A percentile compares a stretch with the other conserved stretches of the same genome.
These are phyloP conservation scores for Coemansia sp. DNA, from an alignment of 192 early-diverging fungal species.

Conservation along the genomic window DNA sequence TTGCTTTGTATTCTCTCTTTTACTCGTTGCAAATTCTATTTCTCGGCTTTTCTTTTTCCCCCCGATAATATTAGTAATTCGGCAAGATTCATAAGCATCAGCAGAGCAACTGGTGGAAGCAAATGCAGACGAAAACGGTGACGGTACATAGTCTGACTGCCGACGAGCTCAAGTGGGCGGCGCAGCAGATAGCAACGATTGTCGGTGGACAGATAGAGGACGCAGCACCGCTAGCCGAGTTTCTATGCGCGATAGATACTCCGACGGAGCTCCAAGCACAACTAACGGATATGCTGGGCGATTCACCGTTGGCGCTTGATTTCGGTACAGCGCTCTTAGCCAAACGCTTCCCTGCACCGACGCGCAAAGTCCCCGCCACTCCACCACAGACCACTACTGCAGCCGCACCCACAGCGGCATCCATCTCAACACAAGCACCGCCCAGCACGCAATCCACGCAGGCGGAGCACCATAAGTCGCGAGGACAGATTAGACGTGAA, in stretches of 20 bases:
- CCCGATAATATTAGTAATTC: background rate
- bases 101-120: background rate
- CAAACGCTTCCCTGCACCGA: conserved; percentile 29
- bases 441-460: background rate
- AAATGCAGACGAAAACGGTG: conserved; percentile 1
- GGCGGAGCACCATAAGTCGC: conserved; percentile 10
- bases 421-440: background rate
- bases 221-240: conserved; percentile 35
- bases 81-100: background rate
- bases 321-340: conserved; percentile 34
- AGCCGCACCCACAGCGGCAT: background rate
- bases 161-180: conserved; percentile 33
- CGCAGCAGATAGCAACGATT: conserved; percentile 33
- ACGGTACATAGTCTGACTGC: conserved; percentile 8
- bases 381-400: background rate
- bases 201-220: conserved; percentile 34
- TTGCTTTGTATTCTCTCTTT: background rate
- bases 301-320: conserved; percentile 40
- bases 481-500: conserved; percentile 35
- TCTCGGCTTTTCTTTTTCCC: background rate
- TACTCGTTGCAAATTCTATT: background rate
- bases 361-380: background rate
- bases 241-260: conserved; percentile 21
- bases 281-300: conserved; percentile 47
- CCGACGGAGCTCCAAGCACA: conserved; percentile 39